Evolutionary conservation across 106 monocot species (phyloP).

Genomic region (Acanthochlamys bracteata): DNA sequence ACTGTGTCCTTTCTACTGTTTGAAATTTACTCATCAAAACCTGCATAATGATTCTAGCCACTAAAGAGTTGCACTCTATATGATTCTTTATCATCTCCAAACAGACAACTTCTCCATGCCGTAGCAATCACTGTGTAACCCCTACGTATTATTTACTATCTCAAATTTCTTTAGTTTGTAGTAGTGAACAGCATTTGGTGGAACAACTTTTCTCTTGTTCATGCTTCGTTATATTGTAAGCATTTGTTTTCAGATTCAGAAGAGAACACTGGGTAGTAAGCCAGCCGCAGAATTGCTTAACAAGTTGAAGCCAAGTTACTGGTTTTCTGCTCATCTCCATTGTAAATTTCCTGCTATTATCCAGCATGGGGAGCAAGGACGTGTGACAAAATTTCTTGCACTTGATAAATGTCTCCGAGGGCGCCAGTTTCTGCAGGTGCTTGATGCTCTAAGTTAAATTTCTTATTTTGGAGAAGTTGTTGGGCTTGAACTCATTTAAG

Average conservation of each 20-base stretch:
- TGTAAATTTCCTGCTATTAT: slow-evolving; percentile 86
- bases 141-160: too few species aligned
- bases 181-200: background rate
- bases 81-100: too few species aligned
- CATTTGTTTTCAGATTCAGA: slow-evolving; percentile 43
- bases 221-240: background rate
- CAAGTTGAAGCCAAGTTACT: slow-evolving; percentile 67
- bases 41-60: too few species aligned
- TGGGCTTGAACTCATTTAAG: too few species aligned
- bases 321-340: slow-evolving; percentile 96
- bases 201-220: background rate
- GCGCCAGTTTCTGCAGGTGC: slow-evolving; percentile 73
- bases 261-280: slow-evolving; percentile 65
- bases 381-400: slow-evolving; percentile 86
- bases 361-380: slow-evolving; percentile 72
- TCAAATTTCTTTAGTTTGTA: too few species aligned
- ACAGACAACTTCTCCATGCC: too few species aligned
- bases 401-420: slow-evolving; percentile 86
- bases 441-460: background rate
- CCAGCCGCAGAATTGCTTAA: slow-evolving; percentile 70
- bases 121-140: too few species aligned
- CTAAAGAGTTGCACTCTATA: too few species aligned
- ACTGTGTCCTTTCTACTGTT: too few species aligned
- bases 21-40: too few species aligned
- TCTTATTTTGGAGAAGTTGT: background rate